A percentile compares a stretch with the other conserved stretches of the same genome.
Evolutionary conservation across 768 basidiomycete genomes (phyloP).

Genomic region (Suillus fuscotomentosus): DNA sequence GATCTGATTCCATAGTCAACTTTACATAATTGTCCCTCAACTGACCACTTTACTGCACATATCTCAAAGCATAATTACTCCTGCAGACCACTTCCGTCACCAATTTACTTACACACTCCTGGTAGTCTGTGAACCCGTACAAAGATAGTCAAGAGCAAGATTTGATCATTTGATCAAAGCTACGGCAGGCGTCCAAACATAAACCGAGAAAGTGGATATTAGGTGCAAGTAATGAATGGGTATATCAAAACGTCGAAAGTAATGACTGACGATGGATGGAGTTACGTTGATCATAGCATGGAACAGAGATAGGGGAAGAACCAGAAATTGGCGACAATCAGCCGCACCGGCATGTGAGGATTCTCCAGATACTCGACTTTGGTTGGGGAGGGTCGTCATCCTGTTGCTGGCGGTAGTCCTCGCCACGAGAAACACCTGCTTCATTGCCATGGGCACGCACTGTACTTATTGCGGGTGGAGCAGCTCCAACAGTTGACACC

Average conservation of each 20-base stretch:
- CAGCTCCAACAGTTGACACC: slow-evolving; percentile 67
- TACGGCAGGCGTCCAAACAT: slow-evolving; percentile 21
- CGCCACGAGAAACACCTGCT: slow-evolving; percentile 61
- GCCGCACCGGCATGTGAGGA: slow-evolving; percentile 80
- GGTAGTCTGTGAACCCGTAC: slow-evolving; percentile 26
- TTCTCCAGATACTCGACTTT: slow-evolving; percentile 57
- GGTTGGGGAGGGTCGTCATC: slow-evolving; percentile 52
- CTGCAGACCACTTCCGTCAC: slow-evolving; percentile 9
- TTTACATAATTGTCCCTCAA: slow-evolving; percentile 3
- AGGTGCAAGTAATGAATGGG: slow-evolving; percentile 33
- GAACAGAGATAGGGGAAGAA: slow-evolving; percentile 17
- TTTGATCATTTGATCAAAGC: slow-evolving; percentile 24
- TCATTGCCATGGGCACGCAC: slow-evolving; percentile 71
- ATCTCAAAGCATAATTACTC: slow-evolving; percentile 12
- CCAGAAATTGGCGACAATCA: slow-evolving; percentile 25
- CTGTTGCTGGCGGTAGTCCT: slow-evolving; percentile 51
- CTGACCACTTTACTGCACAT: slow-evolving; percentile 11
- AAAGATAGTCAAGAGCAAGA: slow-evolving; percentile 26
- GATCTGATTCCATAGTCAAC: not conserved
- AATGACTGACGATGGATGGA: slow-evolving; percentile 32
- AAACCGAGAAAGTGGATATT: slow-evolving; percentile 34
- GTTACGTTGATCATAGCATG: slow-evolving; percentile 26
- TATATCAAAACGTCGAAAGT: slow-evolving; percentile 39
- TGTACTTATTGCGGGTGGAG: slow-evolving; percentile 69
- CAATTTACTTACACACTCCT: slow-evolving; percentile 28